Conservation (phyloP, 192 early-diverging fungal genomes). For the Linnemannia hyalina region DNA sequence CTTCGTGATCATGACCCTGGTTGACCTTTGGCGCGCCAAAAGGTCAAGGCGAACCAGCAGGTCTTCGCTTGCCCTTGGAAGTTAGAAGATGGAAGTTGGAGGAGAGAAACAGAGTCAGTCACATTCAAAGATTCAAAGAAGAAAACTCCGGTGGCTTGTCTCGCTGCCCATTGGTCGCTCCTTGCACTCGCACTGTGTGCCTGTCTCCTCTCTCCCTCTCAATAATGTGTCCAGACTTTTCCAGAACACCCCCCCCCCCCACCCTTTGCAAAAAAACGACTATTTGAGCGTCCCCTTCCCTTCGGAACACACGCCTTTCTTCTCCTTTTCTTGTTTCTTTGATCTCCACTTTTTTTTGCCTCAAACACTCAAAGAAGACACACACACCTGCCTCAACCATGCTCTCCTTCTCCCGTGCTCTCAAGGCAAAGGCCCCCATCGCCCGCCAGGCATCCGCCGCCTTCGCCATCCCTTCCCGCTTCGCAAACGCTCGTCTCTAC, state of each 20-base stretch:
- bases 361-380: slow-evolving; percentile 13
- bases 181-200: background rate
- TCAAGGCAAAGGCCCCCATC: slow-evolving; percentile 50
- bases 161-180: too few species aligned
- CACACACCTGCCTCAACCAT: slow-evolving; percentile 10
- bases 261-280: background rate
- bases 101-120: too few species aligned
- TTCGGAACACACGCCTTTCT: background rate
- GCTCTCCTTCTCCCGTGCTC: slow-evolving; percentile 54
- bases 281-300: background rate
- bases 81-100: too few species aligned
- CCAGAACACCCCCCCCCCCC: background rate
- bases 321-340: slow-evolving; percentile 19
- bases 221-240: background rate
- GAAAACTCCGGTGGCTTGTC: too few species aligned
- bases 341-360: slow-evolving; percentile 14
- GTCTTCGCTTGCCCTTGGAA: too few species aligned
- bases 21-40: too few species aligned
- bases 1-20: too few species aligned
- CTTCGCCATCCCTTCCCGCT: slow-evolving; percentile 27
- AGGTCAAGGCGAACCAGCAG: too few species aligned
- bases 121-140: too few species aligned
- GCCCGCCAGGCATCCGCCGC: slow-evolving; percentile 27
- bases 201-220: background rate
- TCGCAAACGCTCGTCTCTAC: slow-evolving; percentile 61